A percentile compares a stretch with the other conserved stretches of the same genome.
phyloP scores from a whole-genome alignment of 2,329 filamentous ascomycete genomes.

The Colletotrichum viniferum region DNA sequence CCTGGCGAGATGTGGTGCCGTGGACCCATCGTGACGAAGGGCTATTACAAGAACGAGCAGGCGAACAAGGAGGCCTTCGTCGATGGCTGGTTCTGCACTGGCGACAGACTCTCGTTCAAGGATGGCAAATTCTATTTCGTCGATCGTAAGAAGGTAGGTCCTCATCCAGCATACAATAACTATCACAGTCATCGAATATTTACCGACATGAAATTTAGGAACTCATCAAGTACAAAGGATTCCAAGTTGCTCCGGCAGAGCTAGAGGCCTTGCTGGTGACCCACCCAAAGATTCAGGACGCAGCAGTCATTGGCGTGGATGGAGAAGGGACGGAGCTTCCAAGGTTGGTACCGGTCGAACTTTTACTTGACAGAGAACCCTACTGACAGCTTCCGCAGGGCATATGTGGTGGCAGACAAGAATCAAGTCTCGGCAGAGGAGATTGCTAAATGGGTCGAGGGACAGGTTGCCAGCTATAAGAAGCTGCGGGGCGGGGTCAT shows the following conservation, averaged over 20 bases:
- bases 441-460: conserved; percentile 28
- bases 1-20: conserved; percentile 70
- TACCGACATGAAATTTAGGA: conserved; percentile 46
- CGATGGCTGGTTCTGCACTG: conserved; percentile 75
- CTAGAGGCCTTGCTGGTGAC: conserved; percentile 53
- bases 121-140: conserved; percentile 77
- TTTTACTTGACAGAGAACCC: no score
- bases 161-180: rapidly evolving
- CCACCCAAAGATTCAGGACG: conserved; percentile 54
- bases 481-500: conserved; percentile 72
- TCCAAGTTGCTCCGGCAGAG: conserved; percentile 71
- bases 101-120: conserved; percentile 77
- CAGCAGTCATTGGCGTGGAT: conserved; percentile 65
- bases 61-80: conserved; percentile 66
- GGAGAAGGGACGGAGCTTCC: conserved; percentile 51
- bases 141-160: conserved; percentile 70
- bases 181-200: neutral
- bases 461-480: conserved; percentile 59
- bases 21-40: conserved; percentile 74
- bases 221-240: conserved; percentile 64
- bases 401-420: conserved; percentile 37
- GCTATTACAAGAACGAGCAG: conserved; percentile 71
- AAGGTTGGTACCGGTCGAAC: conserved; percentile 28
- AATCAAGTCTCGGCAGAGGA: conserved; percentile 31
- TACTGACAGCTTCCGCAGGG: conserved; percentile 7